Base-by-base conservation (phyloP, 2,329 filamentous ascomycete genomes). In the Penicillium capsulatum region DNA sequence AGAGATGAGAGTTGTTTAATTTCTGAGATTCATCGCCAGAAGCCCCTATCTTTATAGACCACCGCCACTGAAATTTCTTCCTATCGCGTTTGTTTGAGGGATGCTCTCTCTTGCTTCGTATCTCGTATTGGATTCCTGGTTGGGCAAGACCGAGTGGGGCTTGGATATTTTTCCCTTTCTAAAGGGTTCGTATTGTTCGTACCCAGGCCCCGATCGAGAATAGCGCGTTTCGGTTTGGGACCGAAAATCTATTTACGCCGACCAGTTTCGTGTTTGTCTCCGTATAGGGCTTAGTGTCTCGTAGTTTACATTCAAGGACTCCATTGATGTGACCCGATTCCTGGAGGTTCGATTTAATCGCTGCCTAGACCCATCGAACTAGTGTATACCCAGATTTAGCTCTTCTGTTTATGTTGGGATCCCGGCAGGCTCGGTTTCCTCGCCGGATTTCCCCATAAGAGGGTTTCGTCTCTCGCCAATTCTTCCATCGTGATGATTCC, bases 111-210 rank as follows among this genome's bases (percentile, higher is more conserved):
- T 17, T 13, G 3, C 19, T 11, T 37, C 38, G 27, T 38, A 42
- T 38, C n/a, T 42, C 31, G 33, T 38, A 31, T 11, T 15, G 13
- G 4, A 8, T 7, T 38, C 34, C 17, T 11, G 20, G 27, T 15
- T 35, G 15, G 31, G 34, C n/a, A 41, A 38, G 22, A 1, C 16
- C 31, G 30, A 22, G 7, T 11, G 19, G 27, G 11, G 13, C 13
- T 4, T n/a, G 15, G n/a, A 20, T 5, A 5, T 9, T 22, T 22
- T 22, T 5, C 19, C 9, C 5, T 22, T 5, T 22, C 19, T 22
- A 22, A 5, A 22, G 5, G n/a, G n/a, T n/a, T n/a, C n/a, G n/a
- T n/a, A n/a, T n/a, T n/a, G n/a, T n/a, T n/a, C n/a, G n/a, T n/a
- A n/a, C n/a, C n/a, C n/a, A n/a, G 22, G 11, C 22, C 7, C 22